Evolutionary conservation across 2,329 filamentous ascomycete species (phyloP).

Genomic region (Endoconidiophora laricicola): DNA sequence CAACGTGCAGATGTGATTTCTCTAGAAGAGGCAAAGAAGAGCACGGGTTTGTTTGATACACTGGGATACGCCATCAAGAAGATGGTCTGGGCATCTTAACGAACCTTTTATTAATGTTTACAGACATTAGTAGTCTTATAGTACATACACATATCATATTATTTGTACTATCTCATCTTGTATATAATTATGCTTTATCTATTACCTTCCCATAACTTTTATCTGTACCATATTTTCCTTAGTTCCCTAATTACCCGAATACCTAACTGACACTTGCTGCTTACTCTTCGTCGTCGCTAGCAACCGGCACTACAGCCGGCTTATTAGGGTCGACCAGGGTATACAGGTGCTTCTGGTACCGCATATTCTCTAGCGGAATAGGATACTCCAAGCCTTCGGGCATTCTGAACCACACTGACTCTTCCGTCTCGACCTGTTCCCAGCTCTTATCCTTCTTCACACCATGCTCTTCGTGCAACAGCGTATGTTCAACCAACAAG

Average conservation of each 20-base stretch:
- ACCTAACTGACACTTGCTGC: not conserved
- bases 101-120: slow-evolving; percentile 2
- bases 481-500: slow-evolving; percentile 72
- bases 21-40: slow-evolving; percentile 68
- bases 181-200: not conserved
- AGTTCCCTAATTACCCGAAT: not conserved
- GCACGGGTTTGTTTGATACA: slow-evolving; percentile 73
- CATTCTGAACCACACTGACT: slow-evolving; percentile 75
- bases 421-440: slow-evolving; percentile 58
- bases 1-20: slow-evolving; percentile 60
- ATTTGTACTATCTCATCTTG: not conserved
- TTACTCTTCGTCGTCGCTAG: slow-evolving; percentile 3
- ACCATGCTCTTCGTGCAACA: slow-evolving; percentile 22
- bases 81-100: slow-evolving; percentile 58
- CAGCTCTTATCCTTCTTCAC: slow-evolving; percentile 31
- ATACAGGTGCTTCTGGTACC: slow-evolving; percentile 84
- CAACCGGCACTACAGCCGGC: slow-evolving; percentile 1
- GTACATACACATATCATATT: slow-evolving; percentile 12
- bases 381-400: slow-evolving; percentile 54
- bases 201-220: not conserved
- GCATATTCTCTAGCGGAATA: slow-evolving; percentile 82
- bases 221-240: not conserved
- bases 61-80: slow-evolving; percentile 84
- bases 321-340: slow-evolving; percentile 15
- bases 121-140: not conserved